Evolutionary conservation across 2,329 filamentous ascomycete species (phyloP), one percentile per base, ranked within the genome.

Genomic region (Hypoxylon sp.): DNA sequence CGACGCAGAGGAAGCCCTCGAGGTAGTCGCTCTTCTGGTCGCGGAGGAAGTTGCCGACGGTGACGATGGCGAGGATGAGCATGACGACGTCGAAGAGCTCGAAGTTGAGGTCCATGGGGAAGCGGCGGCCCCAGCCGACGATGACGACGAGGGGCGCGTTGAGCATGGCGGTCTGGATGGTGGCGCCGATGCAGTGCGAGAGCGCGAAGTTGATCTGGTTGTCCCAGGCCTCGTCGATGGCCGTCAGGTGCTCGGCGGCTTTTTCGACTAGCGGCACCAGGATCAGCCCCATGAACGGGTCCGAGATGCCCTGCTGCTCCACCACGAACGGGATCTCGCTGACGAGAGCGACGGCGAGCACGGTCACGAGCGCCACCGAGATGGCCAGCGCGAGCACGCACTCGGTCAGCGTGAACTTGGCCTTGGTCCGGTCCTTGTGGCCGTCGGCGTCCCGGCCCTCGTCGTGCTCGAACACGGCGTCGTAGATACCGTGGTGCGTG

Each of bases 1-100:
- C 82, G 15, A 97, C 85, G 64, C 91, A 91, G 15, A 97, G 81
- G 20, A 86, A 83, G 2, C 93, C 93, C 73, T 97, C 93, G 3
- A 97, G 83, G 70, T 96, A 97, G 71, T 97, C 96, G 60, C 87
- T 91, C 80, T 95, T 94, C 65, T 91, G 87, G 71, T 97, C 93
- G 46, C 92, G 82, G 51, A 97, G 77, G 75, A 97, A 96, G 60
- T 92, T 91, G 1, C 92, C 92, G 31, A 96, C 90, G 0, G 92
- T 91, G 37, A 97, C 79, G 67, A 97, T 94, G 23, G 91, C 86
- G 20, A 97, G 81, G 54, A 97, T 86, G 7, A 97, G 79, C 62
- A 96, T 82, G 54, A 89, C 84, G 17, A 96, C 83, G 77, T 96
- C 91, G 78, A 97, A 97, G 11, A 92, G 81, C 67, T 95, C 90